A percentile compares a stretch with the other conserved stretches of the same genome.
These are phyloP conservation scores for Phytopythium cucurbitacearum DNA, from an alignment of 352 stramenopile genomes.

Conservation along the genomic window DNA sequence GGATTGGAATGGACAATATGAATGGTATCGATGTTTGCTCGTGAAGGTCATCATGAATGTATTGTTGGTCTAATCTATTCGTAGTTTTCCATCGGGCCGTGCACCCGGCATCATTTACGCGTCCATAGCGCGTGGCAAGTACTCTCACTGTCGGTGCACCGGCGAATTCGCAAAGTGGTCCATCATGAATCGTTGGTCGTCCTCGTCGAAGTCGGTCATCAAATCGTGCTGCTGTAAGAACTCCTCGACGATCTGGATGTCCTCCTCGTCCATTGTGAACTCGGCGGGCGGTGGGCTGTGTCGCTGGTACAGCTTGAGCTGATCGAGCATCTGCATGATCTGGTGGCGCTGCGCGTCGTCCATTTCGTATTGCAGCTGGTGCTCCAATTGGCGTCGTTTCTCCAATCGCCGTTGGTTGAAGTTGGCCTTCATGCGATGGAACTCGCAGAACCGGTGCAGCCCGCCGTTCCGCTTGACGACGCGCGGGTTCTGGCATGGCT, in stretches of 20 bases:
- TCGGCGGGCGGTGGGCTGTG: neutral
- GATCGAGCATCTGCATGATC: slow-evolving; percentile 4
- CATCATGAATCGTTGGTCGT: slow-evolving; percentile 6
- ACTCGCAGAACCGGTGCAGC: slow-evolving; percentile 30
- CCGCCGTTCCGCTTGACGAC: slow-evolving; percentile 36
- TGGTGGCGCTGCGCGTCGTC: slow-evolving; percentile 10
- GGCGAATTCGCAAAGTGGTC: neutral
- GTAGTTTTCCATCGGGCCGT: too few relatives aligned
- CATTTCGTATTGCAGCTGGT: slow-evolving; percentile 6
- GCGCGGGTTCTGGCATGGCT: slow-evolving; percentile 29
- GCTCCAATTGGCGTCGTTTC: slow-evolving; percentile 16
- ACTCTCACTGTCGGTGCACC: too few relatives aligned
- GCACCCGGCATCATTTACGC: too few relatives aligned
- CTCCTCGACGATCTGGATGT: slow-evolving; percentile 17
- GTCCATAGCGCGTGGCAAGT: neutral
- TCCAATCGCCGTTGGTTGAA: slow-evolving; percentile 34
- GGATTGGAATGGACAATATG: too few relatives aligned
- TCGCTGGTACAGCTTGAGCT: slow-evolving; percentile 11
- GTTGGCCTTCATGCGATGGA: slow-evolving; percentile 35
- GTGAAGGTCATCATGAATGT: too few relatives aligned
- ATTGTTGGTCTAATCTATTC: too few relatives aligned
- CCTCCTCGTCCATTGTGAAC: slow-evolving; percentile 11
- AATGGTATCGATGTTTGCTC: too few relatives aligned
- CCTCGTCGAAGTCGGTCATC: slow-evolving; percentile 7
- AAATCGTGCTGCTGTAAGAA: slow-evolving; percentile 18